Evolutionary conservation across 2,329 filamentous ascomycete genomes (phyloP).

Genomic region (Hirsutella minnesotensis): DNA sequence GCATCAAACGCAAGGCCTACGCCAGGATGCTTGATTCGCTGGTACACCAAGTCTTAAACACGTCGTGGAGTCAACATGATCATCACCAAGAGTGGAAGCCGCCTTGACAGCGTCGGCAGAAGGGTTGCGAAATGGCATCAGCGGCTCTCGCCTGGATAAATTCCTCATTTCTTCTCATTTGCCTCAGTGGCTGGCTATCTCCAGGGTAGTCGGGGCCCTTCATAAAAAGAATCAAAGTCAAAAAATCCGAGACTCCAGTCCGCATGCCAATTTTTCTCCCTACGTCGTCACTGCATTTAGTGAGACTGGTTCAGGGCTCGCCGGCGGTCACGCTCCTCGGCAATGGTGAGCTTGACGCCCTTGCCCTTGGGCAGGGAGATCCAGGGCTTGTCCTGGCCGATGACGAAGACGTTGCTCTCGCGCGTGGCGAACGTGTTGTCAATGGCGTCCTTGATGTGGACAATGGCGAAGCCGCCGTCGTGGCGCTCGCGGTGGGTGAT

Average conservation of each 20-base stretch:
- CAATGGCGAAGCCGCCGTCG: slow-evolving; percentile 99
- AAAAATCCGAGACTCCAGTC: slow-evolving; percentile 29
- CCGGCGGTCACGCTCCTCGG: slow-evolving; percentile 97
- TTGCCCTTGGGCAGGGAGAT: slow-evolving; percentile 99
- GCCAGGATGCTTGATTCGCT: no score
- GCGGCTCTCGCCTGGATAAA: background rate
- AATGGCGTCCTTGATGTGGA: slow-evolving; percentile 99
- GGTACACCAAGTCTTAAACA: no score
- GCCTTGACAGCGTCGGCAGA: no score
- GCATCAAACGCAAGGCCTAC: no score
- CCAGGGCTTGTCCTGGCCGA: slow-evolving; percentile 98
- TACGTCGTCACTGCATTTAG: slow-evolving; percentile 26
- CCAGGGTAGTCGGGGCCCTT: slow-evolving; percentile 15
- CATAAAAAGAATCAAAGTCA: slow-evolving; percentile 15
- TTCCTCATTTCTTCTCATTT: slow-evolving; percentile 24
- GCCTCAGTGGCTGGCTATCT: slow-evolving; percentile 23
- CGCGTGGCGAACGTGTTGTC: slow-evolving; percentile 99
- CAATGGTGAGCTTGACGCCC: slow-evolving; percentile 99
- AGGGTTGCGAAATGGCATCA: background rate
- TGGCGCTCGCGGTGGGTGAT: slow-evolving; percentile 99
- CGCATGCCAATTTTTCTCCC: slow-evolving; percentile 22
- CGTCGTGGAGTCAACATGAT: no score
- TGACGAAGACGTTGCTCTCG: slow-evolving; percentile 99
- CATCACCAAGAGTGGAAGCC: no score
- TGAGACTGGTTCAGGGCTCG: slow-evolving; percentile 51